Percentiles rank a stretch among this genome's conserved stretches.
Conservation (phyloP, 495 filamentous ascomycete genomes). For the Cercophora newfieldiana region DNA sequence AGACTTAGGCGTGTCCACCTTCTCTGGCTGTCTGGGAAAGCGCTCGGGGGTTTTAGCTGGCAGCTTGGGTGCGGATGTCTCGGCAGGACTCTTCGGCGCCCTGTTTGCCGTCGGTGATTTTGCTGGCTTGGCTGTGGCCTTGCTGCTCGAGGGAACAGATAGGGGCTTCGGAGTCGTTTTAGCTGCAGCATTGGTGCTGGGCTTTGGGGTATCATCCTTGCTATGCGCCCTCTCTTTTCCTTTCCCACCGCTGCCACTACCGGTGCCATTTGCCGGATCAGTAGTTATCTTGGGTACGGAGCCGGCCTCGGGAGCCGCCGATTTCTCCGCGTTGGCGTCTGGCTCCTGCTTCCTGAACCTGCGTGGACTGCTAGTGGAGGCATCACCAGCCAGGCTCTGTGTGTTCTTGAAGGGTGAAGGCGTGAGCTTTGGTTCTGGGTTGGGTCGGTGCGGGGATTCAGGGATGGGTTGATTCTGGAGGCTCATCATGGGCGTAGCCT, state of each 20-base stretch:
- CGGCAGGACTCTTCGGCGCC: slow-evolving; percentile 31
- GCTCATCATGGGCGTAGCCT: slow-evolving; percentile 32
- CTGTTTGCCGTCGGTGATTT: slow-evolving; percentile 41
- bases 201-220: slow-evolving; percentile 38
- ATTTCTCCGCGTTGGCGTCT: slow-evolving; percentile 9
- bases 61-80: slow-evolving; percentile 26
- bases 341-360: not conserved
- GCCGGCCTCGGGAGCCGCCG: not conserved
- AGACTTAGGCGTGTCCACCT: slow-evolving; percentile 32
- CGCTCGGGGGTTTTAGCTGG: slow-evolving; percentile 36
- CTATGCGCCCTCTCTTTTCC: slow-evolving; percentile 18
- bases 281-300: slow-evolving; percentile 1
- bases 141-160: slow-evolving; percentile 33
- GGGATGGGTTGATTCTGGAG: slow-evolving; percentile 37
- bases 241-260: slow-evolving; percentile 20
- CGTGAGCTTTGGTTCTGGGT: slow-evolving; percentile 12
- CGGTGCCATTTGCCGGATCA: not conserved
- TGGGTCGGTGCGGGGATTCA: slow-evolving; percentile 34
- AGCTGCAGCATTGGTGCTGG: slow-evolving; percentile 35
- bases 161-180: slow-evolving; percentile 34
- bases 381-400: slow-evolving; percentile 17
- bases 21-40: slow-evolving; percentile 25
- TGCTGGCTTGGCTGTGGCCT: slow-evolving; percentile 36
- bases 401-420: slow-evolving; percentile 7
- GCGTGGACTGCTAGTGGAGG: not conserved